A percentile compares a stretch with the other conserved stretches of the same genome.
Evolutionary conservation across 176 grass and related monocot genomes (phyloP).

Genomic region (Dendrocalamus sinicus): DNA sequence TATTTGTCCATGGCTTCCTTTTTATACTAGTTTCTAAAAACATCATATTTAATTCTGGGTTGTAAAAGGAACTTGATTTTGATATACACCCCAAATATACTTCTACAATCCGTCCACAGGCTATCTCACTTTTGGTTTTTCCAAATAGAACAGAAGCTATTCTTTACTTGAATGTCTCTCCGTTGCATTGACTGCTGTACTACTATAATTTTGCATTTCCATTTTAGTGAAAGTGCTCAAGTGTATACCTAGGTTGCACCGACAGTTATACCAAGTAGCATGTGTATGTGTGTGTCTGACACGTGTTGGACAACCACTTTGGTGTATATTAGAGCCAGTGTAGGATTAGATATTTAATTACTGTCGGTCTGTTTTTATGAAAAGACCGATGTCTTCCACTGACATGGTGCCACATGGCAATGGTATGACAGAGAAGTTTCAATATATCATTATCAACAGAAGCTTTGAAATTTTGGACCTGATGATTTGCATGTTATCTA

Average conservation of each 20-base stretch:
- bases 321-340: neutral
- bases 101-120: neutral
- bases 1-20: slow-evolving; percentile 11
- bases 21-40: slow-evolving; percentile 25
- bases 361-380: neutral
- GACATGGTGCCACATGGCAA: slow-evolving; percentile 7
- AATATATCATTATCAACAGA: neutral
- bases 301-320: neutral
- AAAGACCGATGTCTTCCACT: slow-evolving; percentile 5
- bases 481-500: neutral
- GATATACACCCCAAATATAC: neutral
- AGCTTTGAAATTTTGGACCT: neutral
- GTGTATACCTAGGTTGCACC: neutral
- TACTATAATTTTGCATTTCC: slow-evolving; percentile 3
- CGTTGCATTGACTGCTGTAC: neutral
- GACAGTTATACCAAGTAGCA: slow-evolving; percentile 11
- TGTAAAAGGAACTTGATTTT: slow-evolving; percentile 10
- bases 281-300: neutral
- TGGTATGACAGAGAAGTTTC: neutral
- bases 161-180: neutral
- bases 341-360: neutral
- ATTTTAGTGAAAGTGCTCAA: neutral
- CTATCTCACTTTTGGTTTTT: neutral
- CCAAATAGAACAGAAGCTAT: neutral
- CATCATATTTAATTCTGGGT: neutral